Evolutionary conservation across 1,284 basidiomycete species (phyloP).

Genomic region (Trichosporon sp.): DNA sequence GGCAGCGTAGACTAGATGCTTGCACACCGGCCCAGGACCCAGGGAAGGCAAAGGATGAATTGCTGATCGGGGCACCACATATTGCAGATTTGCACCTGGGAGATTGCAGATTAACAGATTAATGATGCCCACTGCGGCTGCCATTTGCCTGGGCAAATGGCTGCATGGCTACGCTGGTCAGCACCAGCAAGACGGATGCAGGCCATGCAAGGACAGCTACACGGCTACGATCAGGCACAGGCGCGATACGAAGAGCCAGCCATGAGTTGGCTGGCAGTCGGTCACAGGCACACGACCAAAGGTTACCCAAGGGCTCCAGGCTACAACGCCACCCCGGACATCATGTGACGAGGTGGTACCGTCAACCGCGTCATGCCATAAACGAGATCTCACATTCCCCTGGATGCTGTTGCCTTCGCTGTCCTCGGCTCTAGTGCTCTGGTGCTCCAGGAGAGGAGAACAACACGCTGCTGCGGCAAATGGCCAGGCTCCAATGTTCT

Average conservation of each 20-base stretch:
- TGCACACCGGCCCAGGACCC: background rate
- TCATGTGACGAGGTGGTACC: background rate
- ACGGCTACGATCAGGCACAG: background rate
- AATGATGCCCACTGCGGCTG: no score
- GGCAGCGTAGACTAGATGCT: background rate
- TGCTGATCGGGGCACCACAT: background rate
- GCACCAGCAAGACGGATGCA: no score
- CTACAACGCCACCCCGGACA: background rate
- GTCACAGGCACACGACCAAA: background rate
- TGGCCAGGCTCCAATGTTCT: background rate
- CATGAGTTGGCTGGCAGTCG: background rate
- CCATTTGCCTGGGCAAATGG: no score
- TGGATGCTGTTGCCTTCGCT: no score
- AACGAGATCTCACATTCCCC: slow-evolving; percentile 18
- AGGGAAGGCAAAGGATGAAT: background rate
- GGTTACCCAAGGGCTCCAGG: no score
- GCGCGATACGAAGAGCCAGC: background rate
- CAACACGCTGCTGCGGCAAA: background rate
- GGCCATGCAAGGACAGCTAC: background rate
- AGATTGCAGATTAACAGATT: no score
- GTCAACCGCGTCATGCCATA: slow-evolving; percentile 17
- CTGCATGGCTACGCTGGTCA: no score
- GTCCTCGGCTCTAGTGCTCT: background rate
- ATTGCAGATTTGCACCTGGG: background rate
- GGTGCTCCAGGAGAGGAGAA: no score